Evolutionary conservation across 129 eudicot species (phyloP).

Genomic region (Centella asiatica): DNA sequence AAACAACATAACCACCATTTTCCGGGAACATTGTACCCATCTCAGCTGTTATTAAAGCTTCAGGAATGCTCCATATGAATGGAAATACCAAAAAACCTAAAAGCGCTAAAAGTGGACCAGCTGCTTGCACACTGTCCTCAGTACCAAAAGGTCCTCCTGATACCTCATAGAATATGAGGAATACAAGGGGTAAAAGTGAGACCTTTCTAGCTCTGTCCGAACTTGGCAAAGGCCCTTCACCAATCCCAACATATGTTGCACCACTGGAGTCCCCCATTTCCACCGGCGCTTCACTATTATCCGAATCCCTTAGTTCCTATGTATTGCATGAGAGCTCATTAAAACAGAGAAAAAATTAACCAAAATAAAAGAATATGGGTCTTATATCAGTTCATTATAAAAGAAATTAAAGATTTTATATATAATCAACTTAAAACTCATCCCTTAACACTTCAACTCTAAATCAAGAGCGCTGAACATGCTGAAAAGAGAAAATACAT

Average conservation of each 20-base stretch:
- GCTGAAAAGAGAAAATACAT: too few species aligned
- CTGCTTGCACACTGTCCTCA: conserved; percentile 25
- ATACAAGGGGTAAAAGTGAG: conserved; percentile 3
- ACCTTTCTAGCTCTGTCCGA: neutral
- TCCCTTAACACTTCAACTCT: too few species aligned
- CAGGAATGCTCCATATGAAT: conserved; percentile 23
- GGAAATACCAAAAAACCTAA: conserved; percentile 21
- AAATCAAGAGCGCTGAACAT: too few species aligned
- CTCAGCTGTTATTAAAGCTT: conserved; percentile 28
- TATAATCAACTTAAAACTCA: too few species aligned
- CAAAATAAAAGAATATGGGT: too few species aligned
- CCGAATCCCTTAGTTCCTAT: neutral
- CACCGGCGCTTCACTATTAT: neutral
- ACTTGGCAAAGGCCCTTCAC: conserved; percentile 4
- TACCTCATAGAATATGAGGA: conserved; percentile 14
- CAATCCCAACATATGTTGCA: neutral
- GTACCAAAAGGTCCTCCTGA: conserved; percentile 24
- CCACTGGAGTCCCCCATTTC: conserved; percentile 3
- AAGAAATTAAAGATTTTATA: too few species aligned
- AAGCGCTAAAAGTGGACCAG: conserved; percentile 25
- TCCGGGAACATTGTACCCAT: conserved; percentile 28
- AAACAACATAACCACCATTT: conserved; percentile 28
- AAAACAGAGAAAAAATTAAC: neutral
- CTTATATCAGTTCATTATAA: too few species aligned
- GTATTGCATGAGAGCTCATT: neutral